Conservation (phyloP, 768 basidiomycete species). For the Boletus rubroflammeus region DNA sequence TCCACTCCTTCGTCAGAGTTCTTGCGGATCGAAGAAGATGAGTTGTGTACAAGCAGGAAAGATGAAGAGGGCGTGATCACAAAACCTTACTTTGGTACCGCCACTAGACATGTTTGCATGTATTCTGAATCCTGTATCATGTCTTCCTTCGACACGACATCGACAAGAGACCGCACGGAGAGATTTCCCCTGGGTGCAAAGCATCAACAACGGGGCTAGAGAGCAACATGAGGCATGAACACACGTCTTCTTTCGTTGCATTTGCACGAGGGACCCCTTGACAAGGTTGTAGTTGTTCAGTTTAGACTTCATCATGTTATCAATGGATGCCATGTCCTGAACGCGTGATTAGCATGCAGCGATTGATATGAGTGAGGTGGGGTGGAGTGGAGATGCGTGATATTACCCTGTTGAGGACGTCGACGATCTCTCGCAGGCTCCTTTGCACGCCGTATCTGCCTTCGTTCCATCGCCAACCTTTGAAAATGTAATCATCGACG, state of each 20-base stretch:
- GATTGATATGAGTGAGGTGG: conserved; percentile 17
- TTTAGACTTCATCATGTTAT: conserved; percentile 91
- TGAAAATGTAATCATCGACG: conserved; percentile 76
- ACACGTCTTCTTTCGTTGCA: conserved; percentile 94
- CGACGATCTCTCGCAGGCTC: conserved; percentile 79
- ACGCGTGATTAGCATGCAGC: conserved; percentile 24
- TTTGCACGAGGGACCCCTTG: conserved; percentile 86
- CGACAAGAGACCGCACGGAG: conserved; percentile 83
- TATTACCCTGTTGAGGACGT: conserved; percentile 76
- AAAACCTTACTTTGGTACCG: conserved; percentile 80
- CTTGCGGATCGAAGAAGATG: conserved; percentile 38
- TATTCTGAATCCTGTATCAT: conserved; percentile 90
- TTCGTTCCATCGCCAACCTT: conserved; percentile 90
- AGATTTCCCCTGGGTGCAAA: conserved; percentile 73
- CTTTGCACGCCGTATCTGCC: conserved; percentile 84
- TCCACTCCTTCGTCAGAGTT: conserved; percentile 84
- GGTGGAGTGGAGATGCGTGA: conserved; percentile 13
- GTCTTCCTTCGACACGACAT: conserved; percentile 78
- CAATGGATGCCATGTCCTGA: conserved; percentile 89
- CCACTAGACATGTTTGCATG: conserved; percentile 87
- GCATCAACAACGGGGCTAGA: conserved; percentile 5
- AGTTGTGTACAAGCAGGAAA: conserved; percentile 8
- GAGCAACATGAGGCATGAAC: conserved; percentile 20
- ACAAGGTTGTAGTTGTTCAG: conserved; percentile 88
- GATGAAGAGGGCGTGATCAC: conserved; percentile 4